These are phyloP conservation scores for Globisporangium radiosum DNA, from an alignment of 352 stramenopile species.

Conservation along the genomic window DNA sequence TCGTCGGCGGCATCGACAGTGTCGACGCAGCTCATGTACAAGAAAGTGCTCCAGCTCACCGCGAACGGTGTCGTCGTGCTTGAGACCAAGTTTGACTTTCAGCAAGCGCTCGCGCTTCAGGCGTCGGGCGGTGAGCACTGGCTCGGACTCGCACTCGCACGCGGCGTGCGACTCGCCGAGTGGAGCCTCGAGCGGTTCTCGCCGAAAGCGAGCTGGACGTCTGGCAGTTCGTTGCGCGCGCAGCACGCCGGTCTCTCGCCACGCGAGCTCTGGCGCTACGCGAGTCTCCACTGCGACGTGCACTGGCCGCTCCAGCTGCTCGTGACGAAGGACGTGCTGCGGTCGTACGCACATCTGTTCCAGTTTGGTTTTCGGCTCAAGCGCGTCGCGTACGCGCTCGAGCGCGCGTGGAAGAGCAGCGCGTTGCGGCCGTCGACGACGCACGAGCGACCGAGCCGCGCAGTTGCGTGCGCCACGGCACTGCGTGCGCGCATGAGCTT, in stretches of 20 bases:
- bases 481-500: conserved; percentile 70
- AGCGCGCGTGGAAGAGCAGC: conserved; percentile 54
- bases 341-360: conserved; percentile 64
- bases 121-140: conserved; percentile 40
- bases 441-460: conserved; percentile 12
- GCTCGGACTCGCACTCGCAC: conserved; percentile 41
- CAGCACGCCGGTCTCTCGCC: conserved; percentile 30
- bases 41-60: conserved; percentile 36
- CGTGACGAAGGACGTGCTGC: conserved; percentile 41
- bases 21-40: conserved; percentile 38
- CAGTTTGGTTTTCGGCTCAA: conserved; percentile 80
- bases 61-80: conserved; percentile 41
- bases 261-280: conserved; percentile 52
- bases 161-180: conserved; percentile 23
- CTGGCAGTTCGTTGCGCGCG: conserved; percentile 22
- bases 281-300: conserved; percentile 43
- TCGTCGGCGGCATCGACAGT: neutral
- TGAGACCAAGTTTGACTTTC: conserved; percentile 41
- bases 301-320: conserved; percentile 68
- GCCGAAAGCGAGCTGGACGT: conserved; percentile 22
- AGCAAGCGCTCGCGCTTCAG: conserved; percentile 32
- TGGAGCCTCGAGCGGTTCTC: conserved; percentile 59
- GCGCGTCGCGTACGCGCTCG: conserved; percentile 55
- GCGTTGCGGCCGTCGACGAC: conserved; percentile 17
- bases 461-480: conserved; percentile 16